Evolutionary conservation across 495 filamentous ascomycete genomes (phyloP).

Genomic region (Friedmanniomyces simplex): DNA sequence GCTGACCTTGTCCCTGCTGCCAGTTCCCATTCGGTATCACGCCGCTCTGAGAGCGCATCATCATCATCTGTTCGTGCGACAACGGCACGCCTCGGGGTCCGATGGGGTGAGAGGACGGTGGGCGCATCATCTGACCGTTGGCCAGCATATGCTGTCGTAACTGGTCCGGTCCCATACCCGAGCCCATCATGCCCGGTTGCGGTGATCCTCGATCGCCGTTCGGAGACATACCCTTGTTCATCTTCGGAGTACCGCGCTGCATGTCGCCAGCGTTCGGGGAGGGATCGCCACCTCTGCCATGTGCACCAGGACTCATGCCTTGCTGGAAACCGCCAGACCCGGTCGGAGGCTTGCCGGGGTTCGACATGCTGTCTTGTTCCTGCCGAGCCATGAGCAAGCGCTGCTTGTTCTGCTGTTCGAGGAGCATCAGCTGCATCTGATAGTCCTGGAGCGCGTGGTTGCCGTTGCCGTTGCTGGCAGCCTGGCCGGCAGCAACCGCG

Average conservation of each 20-base stretch:
- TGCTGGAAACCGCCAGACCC: slow-evolving; percentile 48
- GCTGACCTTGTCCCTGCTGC: slow-evolving; percentile 27
- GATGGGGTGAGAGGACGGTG: slow-evolving; percentile 69
- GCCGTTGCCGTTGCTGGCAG: slow-evolving; percentile 46
- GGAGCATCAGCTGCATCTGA: slow-evolving; percentile 97
- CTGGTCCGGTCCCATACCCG: slow-evolving; percentile 36
- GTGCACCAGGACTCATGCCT: slow-evolving; percentile 59
- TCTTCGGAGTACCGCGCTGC: slow-evolving; percentile 78
- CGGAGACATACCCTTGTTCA: slow-evolving; percentile 63
- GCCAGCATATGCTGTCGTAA: slow-evolving; percentile 44
- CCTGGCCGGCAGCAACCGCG: slow-evolving; percentile 31
- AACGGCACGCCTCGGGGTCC: slow-evolving; percentile 52
- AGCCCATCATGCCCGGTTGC: slow-evolving; percentile 61
- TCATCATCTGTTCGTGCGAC: slow-evolving; percentile 44
- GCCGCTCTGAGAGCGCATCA: slow-evolving; percentile 32
- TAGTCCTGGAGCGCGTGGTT: slow-evolving; percentile 97
- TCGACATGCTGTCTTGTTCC: slow-evolving; percentile 70
- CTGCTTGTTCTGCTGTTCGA: slow-evolving; percentile 98
- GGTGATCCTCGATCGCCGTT: slow-evolving; percentile 74
- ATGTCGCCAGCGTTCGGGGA: slow-evolving; percentile 86
- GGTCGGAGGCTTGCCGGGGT: slow-evolving; percentile 44
- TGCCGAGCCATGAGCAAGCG: slow-evolving; percentile 92
- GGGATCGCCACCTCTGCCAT: slow-evolving; percentile 56
- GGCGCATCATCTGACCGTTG: slow-evolving; percentile 61
- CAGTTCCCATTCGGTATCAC: slow-evolving; percentile 36